Base-by-base conservation (phyloP, 2,329 filamentous ascomycete species). In the Penicillium psychrosexuale region DNA sequence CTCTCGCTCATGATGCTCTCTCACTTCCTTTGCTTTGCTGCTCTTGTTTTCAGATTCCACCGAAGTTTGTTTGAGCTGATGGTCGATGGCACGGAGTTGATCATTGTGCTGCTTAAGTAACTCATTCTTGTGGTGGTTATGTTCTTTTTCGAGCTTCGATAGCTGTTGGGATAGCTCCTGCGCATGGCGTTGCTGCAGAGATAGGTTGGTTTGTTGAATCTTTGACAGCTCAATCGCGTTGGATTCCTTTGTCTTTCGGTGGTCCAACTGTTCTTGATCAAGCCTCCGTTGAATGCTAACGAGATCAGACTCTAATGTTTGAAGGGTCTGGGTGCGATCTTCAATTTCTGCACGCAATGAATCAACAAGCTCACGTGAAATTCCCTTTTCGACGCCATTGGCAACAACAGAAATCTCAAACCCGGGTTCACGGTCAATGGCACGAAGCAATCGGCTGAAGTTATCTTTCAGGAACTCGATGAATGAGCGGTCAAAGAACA, bases 401-500 rank as follows among this genome's bases (percentile, higher is more conserved):
- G 86, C 82, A 53, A 91, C 80, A 11, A 94, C 83, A 0, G 91
- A 88, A 27, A 95, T 86, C 70, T 99, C 94, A 57, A 95, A 79
- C 1, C 87, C 90, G 0, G 94, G 94, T 59, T 96, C 90, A 57
- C 93, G 86, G 72, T 99, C 94, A 64, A 99, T 90, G 13, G 91
- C 89, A 59, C 91, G 85, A 37, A 88, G 78, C 55, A 97, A 77
- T 8, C 92, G 87, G 66, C 89, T 93, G 69, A 95, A 97, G 69
- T 96, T 96, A 67, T 97, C 92, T 68, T 97, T 97, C 66, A 97
- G 84, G 66, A 97, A 96, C 57, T 97, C 90, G 52, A 99, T 86
- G 72, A 97, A 97, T 0, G 84, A 84, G 44, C 84, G 81, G 63
- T 96, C 91, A 60, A 97, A 94, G 69, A 85, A 95, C 0, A 96